Evolutionary conservation across 441 rosid species (phyloP).

Genomic region (Corymbia calophylla): DNA sequence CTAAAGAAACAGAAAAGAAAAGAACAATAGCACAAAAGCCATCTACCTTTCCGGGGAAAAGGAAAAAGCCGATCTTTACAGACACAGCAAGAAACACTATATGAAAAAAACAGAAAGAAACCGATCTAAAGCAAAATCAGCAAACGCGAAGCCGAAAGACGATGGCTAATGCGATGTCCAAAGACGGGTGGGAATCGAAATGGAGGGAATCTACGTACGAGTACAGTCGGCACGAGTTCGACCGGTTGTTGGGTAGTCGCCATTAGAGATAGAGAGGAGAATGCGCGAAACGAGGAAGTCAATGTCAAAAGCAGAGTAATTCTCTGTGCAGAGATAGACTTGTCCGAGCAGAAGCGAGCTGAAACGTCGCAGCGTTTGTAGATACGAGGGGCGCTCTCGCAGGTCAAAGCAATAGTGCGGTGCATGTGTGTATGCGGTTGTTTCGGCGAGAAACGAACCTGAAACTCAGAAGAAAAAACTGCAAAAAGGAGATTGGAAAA

Average conservation of each 20-base stretch:
- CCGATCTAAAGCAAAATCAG: not conserved
- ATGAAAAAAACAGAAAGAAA: not conserved
- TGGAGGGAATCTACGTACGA: not conserved
- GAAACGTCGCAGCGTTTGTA: not conserved
- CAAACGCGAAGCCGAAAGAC: not conserved
- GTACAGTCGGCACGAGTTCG: not conserved
- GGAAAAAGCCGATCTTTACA: not conserved
- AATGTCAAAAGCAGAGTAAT: not conserved
- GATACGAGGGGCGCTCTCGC: not conserved
- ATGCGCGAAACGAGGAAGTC: not conserved
- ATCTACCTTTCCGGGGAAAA: not conserved
- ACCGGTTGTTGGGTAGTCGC: not conserved
- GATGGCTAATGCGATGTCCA: not conserved
- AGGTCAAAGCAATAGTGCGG: not conserved
- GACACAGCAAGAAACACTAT: not conserved
- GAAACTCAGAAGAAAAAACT: not conserved
- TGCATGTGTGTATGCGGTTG: not conserved
- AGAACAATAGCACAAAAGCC: not conserved
- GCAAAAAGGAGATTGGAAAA: not conserved
- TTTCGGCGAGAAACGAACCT: not conserved
- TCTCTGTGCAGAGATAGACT: not conserved
- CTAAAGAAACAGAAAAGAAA: not conserved
- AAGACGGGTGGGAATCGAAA: not conserved
- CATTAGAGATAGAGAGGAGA: not conserved
- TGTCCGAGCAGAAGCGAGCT: not conserved